Base-by-base conservation (phyloP, 306 rosid genomes). In the Neltuma alba region DNA sequence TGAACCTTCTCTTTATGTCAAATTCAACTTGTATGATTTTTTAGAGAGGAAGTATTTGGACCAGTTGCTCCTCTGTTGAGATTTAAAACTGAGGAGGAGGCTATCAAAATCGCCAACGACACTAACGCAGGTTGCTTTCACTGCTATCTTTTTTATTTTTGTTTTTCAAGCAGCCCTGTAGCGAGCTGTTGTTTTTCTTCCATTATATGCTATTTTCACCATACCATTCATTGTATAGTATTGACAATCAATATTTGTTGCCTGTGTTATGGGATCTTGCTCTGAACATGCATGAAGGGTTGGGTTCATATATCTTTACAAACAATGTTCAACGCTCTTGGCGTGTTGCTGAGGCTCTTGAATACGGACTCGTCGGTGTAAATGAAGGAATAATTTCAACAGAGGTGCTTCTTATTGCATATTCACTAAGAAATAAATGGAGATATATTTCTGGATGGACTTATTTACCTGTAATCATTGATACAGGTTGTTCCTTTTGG, bases 281-380 rank as follows among this genome's bases (percentile, higher is more conserved):
- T 76, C 40, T 65, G 38, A 50, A 25, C 78, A 52, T 72, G 65
- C 81, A 52, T 79, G 60, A 75, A 95, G 99, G 99, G 63, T 82
- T 95, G 90, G 99, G 98, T 74, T 94, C 99, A 25, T 95, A 93
- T 68, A 1, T 95, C 76, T 95, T 93, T 81, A 93, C 99, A 67
- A 89, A 89, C 84, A 91, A 74, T 84, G 87, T 95, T 83, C 97
- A 86, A 81, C 93, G 98, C 23, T 91, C 99, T 4, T 95, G 99
- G 99, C 97, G 96, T 71, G 96, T 95, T 36, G 82, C 99, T 63
- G 99, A 95, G 82, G 98, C 98, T 85, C 98, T 95, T 73, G 99
- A 95, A 64, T 95, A 89, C 65, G 99, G 99, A 76, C 85, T 93
- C 78, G 98, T 93, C 18, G 99, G 99, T 68, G 81, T 95, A 79